A percentile compares a stretch with the other conserved stretches of the same genome.
These are phyloP conservation scores for Myriosclerotinia duriaeana DNA, from an alignment of 2,329 filamentous ascomycete genomes.

Conservation along the genomic window DNA sequence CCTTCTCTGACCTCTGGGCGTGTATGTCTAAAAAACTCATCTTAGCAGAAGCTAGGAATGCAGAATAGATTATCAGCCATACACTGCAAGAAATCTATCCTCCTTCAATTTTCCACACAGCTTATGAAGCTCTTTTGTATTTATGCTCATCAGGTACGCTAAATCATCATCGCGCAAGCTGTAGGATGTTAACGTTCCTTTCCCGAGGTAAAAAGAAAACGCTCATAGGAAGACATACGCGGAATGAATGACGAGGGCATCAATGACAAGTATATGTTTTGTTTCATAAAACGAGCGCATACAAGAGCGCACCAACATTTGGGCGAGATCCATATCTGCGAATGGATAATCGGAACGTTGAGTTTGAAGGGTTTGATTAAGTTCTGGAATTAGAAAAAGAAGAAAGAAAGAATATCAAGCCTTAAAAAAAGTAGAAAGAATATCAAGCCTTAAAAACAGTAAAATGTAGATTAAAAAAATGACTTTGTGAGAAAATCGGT, in stretches of 20 bases:
- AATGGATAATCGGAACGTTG: constrained; percentile 1
- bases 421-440: background rate
- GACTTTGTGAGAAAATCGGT: background rate
- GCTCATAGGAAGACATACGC: constrained; percentile 50
- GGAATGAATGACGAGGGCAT: constrained; percentile 74
- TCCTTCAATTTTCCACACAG: constrained; percentile 82
- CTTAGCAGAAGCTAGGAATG: constrained; percentile 22
- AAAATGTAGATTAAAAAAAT: background rate
- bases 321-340: constrained; percentile 61
- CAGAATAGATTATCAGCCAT: constrained; percentile 41
- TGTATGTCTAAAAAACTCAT: constrained; percentile 55
- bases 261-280: constrained; percentile 77
- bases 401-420: background rate
- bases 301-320: constrained; percentile 81
- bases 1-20: constrained; percentile 78
- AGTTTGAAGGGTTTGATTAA: background rate
- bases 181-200: constrained; percentile 37
- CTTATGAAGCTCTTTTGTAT: constrained; percentile 88
- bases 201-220: constrained; percentile 22
- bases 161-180: constrained; percentile 84
- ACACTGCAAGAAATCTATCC: constrained; percentile 82
- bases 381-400: background rate
- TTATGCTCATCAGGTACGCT: constrained; percentile 81
- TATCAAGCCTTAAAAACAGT: background rate
- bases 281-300: constrained; percentile 84